Conservation (phyloP, 495 filamentous ascomycete genomes). For the Hypoxylon perforatum region DNA sequence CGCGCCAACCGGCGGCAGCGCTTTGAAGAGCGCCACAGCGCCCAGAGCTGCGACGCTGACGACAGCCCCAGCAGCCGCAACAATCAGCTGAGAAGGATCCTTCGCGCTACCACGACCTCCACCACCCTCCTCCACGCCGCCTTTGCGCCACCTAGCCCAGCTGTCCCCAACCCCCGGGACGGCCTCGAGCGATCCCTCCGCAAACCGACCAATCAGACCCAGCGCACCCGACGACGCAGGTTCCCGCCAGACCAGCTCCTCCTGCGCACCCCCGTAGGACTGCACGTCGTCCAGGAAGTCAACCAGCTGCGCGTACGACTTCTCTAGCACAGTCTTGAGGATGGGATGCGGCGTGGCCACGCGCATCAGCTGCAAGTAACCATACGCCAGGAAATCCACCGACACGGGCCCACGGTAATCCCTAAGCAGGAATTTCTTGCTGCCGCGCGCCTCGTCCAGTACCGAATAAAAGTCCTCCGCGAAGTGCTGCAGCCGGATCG, state of each 20-base stretch:
- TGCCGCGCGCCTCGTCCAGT: slow-evolving; percentile 69
- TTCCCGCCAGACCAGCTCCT: slow-evolving; percentile 31
- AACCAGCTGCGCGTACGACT: slow-evolving; percentile 64
- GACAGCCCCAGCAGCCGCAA: slow-evolving; percentile 32
- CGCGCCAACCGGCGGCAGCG: slow-evolving; percentile 47
- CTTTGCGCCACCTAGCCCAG: slow-evolving; percentile 44
- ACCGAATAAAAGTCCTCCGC: slow-evolving; percentile 75
- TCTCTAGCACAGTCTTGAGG: slow-evolving; percentile 71
- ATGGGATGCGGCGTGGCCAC: slow-evolving; percentile 77
- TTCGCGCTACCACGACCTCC: slow-evolving; percentile 40
- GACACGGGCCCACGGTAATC: slow-evolving; percentile 61
- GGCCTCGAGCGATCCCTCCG: slow-evolving; percentile 43
- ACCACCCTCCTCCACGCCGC: slow-evolving; percentile 32
- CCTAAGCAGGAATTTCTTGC: slow-evolving; percentile 63
- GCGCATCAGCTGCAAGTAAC: slow-evolving; percentile 79
- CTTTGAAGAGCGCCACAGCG: slow-evolving; percentile 38
- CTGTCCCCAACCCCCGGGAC: slow-evolving; percentile 42
- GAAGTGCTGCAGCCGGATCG: slow-evolving; percentile 77
- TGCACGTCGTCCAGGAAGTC: slow-evolving; percentile 64
- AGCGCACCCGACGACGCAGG: slow-evolving; percentile 27
- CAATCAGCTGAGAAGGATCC: slow-evolving; percentile 33
- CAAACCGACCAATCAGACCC: slow-evolving; percentile 45
- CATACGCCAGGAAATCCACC: slow-evolving; percentile 81
- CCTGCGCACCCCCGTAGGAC: slow-evolving; percentile 46
- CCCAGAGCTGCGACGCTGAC: slow-evolving; percentile 36